phyloP scores from a whole-genome alignment of 2,329 filamentous ascomycete genomes.

The Daldinia sp. region DNA sequence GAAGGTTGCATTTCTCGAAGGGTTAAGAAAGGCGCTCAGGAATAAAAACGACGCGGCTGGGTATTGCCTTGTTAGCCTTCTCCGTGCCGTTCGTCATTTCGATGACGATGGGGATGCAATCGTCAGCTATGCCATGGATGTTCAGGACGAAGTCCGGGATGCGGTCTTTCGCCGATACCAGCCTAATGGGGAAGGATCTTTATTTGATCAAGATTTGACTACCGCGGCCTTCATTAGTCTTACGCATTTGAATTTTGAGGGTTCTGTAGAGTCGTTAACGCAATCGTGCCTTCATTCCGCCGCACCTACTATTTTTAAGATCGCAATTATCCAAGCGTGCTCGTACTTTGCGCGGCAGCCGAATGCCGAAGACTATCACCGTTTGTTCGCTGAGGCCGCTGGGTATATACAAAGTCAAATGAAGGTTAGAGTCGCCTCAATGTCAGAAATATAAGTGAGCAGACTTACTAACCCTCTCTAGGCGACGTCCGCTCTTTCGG shows the following conservation, averaged over 20 bases:
- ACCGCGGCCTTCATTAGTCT: constrained; percentile 73
- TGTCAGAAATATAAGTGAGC: constrained; percentile 6
- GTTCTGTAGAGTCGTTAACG: constrained; percentile 64
- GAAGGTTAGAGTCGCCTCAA: constrained; percentile 54
- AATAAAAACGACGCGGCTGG: constrained; percentile 72
- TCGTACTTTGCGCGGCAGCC: constrained; percentile 67
- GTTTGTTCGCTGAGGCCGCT: constrained; percentile 63
- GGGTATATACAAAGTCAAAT: constrained; percentile 66
- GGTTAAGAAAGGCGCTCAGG: constrained; percentile 67
- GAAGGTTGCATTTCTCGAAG: constrained; percentile 71
- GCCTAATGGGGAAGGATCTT: constrained; percentile 55
- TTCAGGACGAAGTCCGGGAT: constrained; percentile 73
- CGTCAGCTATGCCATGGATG: constrained; percentile 73
- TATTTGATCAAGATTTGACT: constrained; percentile 70
- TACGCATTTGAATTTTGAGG: constrained; percentile 67
- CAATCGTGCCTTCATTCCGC: constrained; percentile 64
- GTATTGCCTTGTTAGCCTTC: constrained; percentile 69
- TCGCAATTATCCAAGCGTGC: constrained; percentile 69
- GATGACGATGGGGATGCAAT: constrained; percentile 68
- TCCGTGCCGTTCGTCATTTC: constrained; percentile 71
- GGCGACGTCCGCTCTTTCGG: constrained; percentile 52
- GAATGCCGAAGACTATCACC: constrained; percentile 58
- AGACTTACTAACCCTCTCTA: constrained; percentile 35
- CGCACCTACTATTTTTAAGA: constrained; percentile 67
- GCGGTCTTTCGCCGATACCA: constrained; percentile 67